Conservation (phyloP, 2,329 filamentous ascomycete genomes). For the Monilinia laxa region DNA sequence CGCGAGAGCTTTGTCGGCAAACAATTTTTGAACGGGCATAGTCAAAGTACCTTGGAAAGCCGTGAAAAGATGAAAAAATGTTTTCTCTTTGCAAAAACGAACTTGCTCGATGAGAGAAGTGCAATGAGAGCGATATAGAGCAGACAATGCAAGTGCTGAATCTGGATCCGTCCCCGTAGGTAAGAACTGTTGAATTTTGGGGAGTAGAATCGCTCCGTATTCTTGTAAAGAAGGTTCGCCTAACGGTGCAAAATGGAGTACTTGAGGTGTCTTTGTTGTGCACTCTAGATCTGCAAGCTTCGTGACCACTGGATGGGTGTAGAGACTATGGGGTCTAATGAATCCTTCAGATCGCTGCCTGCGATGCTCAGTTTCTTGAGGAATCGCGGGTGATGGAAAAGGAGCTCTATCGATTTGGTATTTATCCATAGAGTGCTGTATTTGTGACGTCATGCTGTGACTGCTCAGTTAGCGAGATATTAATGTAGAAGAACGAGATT, state of each 20-base stretch:
- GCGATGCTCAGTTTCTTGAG: conserved; percentile 40
- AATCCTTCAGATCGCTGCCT: conserved; percentile 38
- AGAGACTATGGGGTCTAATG: conserved; percentile 51
- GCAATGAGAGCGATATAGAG: conserved; percentile 90
- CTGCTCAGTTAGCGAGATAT: conserved; percentile 29
- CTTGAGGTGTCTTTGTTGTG: conserved; percentile 57
- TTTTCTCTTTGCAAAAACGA: conserved; percentile 93
- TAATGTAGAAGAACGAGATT: background rate
- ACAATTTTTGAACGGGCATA: conserved; percentile 91
- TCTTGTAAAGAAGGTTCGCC: conserved; percentile 58
- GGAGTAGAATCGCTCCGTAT: conserved; percentile 73
- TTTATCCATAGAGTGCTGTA: conserved; percentile 40
- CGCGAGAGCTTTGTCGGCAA: conserved; percentile 76
- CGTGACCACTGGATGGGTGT: conserved; percentile 57
- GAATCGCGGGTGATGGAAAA: conserved; percentile 45
- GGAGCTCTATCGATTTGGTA: conserved; percentile 40
- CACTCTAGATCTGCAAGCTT: conserved; percentile 59
- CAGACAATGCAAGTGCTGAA: conserved; percentile 79
- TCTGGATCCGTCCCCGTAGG: conserved; percentile 81
- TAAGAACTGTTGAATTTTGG: conserved; percentile 79
- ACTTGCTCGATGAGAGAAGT: conserved; percentile 95
- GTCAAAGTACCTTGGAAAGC: conserved; percentile 96
- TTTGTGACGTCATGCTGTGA: conserved; percentile 36
- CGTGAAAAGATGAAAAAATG: conserved; percentile 90
- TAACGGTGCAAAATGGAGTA: conserved; percentile 60